Base-by-base conservation (phyloP, 306 rosid genomes). In the Cucurbita maxima region DNA sequence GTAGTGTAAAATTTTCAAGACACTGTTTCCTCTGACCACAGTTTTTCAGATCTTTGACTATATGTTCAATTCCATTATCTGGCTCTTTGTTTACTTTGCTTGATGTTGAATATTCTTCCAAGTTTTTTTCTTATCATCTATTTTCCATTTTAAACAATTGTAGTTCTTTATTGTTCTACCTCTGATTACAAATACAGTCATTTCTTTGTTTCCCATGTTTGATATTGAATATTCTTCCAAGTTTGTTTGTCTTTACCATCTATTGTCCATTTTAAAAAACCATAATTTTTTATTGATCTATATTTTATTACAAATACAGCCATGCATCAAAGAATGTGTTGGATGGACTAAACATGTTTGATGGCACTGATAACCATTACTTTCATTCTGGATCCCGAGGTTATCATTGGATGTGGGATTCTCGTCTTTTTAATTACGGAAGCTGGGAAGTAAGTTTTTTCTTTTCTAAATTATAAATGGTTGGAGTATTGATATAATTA, bases 351-450 rank as follows among this genome's bases (percentile, higher is more conserved):
- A 89, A 95, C 88, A 86, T 87, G 99, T 91, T 95, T 73, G 99
- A 95, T 81, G 99, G 99, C 81, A 91, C 99, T 59, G 97, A 91
- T 82, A 16, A 85, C 78, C 99, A 91, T 68, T 95, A 95, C 77
- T 95, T 95, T 84, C 95, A 95, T 87, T 78, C 97, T 79, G 99
- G 99, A 51, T 77, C 97, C 57, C 96, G 96, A 30, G 99, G 99
- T 76, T 87, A 95, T 86, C 99, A 95, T 78, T 95, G 99, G 99
- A 88, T 95, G 96, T 95, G 99, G 99, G 99, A 95, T 75, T 95
- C 99, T 85, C 99, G 99, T 74, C 95, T 95, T 85, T 95, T 95
- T 75, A 95, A 95, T 81, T 95, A 95, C 80, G 99, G 97, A 88
- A 91, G 92, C 84, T 95, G 99, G 99, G 99, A 95, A 89, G 99